phyloP scores from a whole-genome alignment of 257 asterid genomes.

The Solanum sparsipilum region DNA sequence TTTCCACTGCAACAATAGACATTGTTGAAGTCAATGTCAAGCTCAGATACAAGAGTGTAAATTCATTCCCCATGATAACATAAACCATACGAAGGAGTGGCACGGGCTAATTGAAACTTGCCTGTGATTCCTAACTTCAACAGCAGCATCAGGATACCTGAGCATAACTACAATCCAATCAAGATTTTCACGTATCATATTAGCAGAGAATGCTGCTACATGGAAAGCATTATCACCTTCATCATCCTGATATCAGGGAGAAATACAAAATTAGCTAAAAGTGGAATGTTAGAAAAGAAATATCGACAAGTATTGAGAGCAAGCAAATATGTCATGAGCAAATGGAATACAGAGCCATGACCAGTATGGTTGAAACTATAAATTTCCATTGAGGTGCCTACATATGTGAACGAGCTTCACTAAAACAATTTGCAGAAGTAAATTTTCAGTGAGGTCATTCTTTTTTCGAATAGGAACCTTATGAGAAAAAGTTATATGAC shows the following conservation, averaged over 20 bases:
- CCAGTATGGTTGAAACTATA: background rate
- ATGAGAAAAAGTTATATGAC: background rate
- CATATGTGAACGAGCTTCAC: background rate
- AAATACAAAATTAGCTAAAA: constrained; percentile 9
- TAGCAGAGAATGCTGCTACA: constrained; percentile 93
- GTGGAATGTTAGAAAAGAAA: background rate
- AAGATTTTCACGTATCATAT: constrained; percentile 94
- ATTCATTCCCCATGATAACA: background rate
- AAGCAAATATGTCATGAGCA: background rate
- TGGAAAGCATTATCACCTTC: constrained; percentile 99
- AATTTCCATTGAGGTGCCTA: background rate
- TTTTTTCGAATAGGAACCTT: background rate
- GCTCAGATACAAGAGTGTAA: constrained; percentile 6
- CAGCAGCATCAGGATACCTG: constrained; percentile 72
- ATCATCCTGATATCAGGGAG: constrained; percentile 62
- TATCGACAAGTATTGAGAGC: background rate
- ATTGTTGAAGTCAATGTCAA: constrained; percentile 1
- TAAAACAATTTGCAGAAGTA: background rate
- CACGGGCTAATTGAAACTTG: constrained; percentile 24
- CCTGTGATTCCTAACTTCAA: constrained; percentile 95
- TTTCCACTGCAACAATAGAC: constrained; percentile 61
- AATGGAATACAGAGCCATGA: background rate
- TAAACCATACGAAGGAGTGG: background rate
- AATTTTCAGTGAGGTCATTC: background rate
- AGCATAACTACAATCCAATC: constrained; percentile 87